Conservation (phyloP, 345 rosid genomes). For the Citrus australasica region DNA sequence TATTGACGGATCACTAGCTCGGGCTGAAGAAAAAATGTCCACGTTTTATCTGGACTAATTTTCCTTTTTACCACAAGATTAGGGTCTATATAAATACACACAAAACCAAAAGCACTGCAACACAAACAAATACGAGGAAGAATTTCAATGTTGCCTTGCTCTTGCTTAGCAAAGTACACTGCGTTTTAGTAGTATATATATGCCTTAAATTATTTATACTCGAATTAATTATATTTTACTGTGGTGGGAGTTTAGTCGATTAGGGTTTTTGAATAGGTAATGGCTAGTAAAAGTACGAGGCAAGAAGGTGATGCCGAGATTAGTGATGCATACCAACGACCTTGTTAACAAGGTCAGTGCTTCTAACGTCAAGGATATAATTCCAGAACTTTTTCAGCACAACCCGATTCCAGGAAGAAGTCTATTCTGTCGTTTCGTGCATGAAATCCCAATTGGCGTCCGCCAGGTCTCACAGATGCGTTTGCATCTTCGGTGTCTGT, state of each 20-base stretch:
- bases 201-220: background rate
- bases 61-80: background rate
- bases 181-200: background rate
- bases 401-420: constrained; percentile 86
- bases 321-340: constrained; percentile 49
- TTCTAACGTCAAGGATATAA: constrained; percentile 72
- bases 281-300: constrained; percentile 7
- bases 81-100: background rate
- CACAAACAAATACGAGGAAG: too few species aligned
- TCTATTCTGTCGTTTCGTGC: constrained; percentile 75
- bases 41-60: background rate
- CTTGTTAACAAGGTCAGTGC: constrained; percentile 86
- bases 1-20: background rate
- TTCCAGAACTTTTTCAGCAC: constrained; percentile 80
- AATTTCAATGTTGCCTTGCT: too few species aligned
- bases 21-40: background rate
- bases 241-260: too few species aligned
- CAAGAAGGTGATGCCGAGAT: constrained; percentile 34
- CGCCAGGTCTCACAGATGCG: constrained; percentile 81
- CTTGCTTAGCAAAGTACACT: background rate
- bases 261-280: background rate
- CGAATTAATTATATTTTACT: too few species aligned
- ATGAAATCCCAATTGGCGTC: constrained; percentile 98
- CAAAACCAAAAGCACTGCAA: too few species aligned
- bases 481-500: constrained; percentile 82